These are phyloP conservation scores for Sungouiella thailandica DNA, from an alignment of 805 yeast genomes.

Conservation along the genomic window DNA sequence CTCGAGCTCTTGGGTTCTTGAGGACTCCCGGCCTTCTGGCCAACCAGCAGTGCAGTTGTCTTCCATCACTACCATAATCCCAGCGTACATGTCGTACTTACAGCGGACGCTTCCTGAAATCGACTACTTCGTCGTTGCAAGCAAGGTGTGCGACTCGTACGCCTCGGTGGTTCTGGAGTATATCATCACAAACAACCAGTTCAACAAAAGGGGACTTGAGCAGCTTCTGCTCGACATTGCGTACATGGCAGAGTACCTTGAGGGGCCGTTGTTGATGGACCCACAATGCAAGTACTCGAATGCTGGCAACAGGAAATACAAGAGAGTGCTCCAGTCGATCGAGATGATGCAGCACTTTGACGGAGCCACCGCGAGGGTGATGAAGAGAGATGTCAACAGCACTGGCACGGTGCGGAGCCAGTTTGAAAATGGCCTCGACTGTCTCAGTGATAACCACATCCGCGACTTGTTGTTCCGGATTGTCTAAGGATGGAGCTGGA, in stretches of 20 bases:
- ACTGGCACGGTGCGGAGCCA: constrained; percentile 16
- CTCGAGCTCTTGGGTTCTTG: constrained; percentile 28
- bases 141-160: constrained; percentile 22
- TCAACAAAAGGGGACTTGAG: constrained; percentile 25
- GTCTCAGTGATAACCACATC: constrained; percentile 18
- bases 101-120: constrained; percentile 19
- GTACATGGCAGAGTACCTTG: constrained; percentile 15
- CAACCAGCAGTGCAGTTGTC: constrained; percentile 20
- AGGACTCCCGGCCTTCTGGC: constrained; percentile 3
- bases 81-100: constrained; percentile 22
- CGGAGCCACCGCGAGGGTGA: constrained; percentile 15
- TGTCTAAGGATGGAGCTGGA: constrained; percentile 10
- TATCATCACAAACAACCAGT: constrained; percentile 35
- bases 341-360: constrained; percentile 24
- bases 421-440: constrained; percentile 15
- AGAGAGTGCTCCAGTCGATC: constrained; percentile 25
- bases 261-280: constrained; percentile 16
- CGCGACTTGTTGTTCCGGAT: constrained; percentile 23
- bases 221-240: constrained; percentile 30
- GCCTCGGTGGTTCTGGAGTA: constrained; percentile 31
- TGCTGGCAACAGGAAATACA: constrained; percentile 18
- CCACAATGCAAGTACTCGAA: constrained; percentile 15
- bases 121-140: constrained; percentile 28
- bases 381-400: constrained; percentile 12
- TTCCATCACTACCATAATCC: constrained; percentile 19